Evolutionary conservation across 495 filamentous ascomycete species (phyloP), one percentile per base, ranked within the genome.

Genomic region (Aspergillus coremiiformis): DNA sequence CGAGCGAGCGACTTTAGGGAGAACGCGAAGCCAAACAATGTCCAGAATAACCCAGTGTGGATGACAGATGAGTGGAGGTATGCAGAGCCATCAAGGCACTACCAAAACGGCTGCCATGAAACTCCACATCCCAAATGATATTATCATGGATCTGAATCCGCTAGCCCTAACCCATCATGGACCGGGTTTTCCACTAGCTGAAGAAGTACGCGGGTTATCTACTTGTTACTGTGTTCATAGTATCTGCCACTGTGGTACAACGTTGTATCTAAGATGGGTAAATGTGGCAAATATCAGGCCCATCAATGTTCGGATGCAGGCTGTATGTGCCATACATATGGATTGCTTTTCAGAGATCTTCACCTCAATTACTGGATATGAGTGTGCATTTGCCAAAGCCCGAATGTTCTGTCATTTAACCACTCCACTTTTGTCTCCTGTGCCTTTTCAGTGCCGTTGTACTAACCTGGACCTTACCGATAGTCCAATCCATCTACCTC

Each of bases 131-230:
- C 78, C 78, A 27, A 90, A 90, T 69, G 86, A 90, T 48, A 76
- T 88, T 39, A 78, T 89, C 58, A 66, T 66, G 58, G 89, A 87
- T 69, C 77, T 90, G 59, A 82, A 90, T 65, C 79, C 86, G 4
- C 68, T 91, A 22, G 68, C 79, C 10, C 77, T 89, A 58, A 82
- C 87, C 87, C 1, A 63, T 89, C 52, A 74, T 84, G 56, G 84
- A 87, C 58, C 72, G 77, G 41, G 47, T 83, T 51, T 30, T 90
- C 52, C 89, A 87, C 17, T 84, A 84, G 8, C 77, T 89, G 50
- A 81, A 79, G 42, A 90, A 90, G 64, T 78, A 78, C 15, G 68
- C 75, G 4, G 87, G 85, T 22, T 85, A 87, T 63, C 64, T 80
- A 14, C 49, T 87, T 47, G 84, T 78, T 1, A 67, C 77, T 0